Evolutionary conservation across 108 stramenopile genomes (phyloP), one percentile per base, ranked within the genome.

Genomic region (Bacterosira constricta): DNA sequence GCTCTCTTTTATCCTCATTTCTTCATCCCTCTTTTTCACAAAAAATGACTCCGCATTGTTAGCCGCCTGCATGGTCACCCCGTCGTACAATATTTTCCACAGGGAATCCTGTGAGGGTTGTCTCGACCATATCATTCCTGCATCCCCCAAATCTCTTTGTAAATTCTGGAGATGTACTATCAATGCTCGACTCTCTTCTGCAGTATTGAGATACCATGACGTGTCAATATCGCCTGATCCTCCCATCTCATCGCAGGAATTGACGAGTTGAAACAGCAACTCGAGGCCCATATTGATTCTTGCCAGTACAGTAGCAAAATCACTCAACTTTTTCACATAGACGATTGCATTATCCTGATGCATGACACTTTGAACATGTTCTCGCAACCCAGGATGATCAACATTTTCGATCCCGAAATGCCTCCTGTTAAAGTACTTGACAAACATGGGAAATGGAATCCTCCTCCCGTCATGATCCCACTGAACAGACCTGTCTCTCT

Each of bases 131-230:
- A 29, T 25, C 4, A 54, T 27, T 25, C 36, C 53, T 4, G 35
- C 39, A 20, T 53, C 9, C 0, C 37, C 32, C 17, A 66, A 13
- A 32, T 35, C 50, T 37, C 36, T 3, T 5, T 37, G 20, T 21
- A 4, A 15, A 30, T 7, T 2, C 2, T n/a, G 5, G n/a, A 66
- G 23, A n/a, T 31, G 15, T 13, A 4, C 17, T 3, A 63, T 8
- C 8, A 30, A 2, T 15, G 3, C 36, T 39, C 53, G 2, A 0
- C 37, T 47, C 52, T 37, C 1, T 20, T 73, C 63, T 38, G 63
- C 64, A 17, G 54, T 31, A 23, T 39, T 45, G 0, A 64, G 39
- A 36, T 73, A 73, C 63, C 63, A 73, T 3, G 72, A 38, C 7
- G 11, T 47, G 1, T 39, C 9, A 1, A 1, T 36, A 13, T 10